These are phyloP conservation scores for Pyrenula aspistea DNA, from an alignment of 495 filamentous ascomycete species.

Conservation along the genomic window DNA sequence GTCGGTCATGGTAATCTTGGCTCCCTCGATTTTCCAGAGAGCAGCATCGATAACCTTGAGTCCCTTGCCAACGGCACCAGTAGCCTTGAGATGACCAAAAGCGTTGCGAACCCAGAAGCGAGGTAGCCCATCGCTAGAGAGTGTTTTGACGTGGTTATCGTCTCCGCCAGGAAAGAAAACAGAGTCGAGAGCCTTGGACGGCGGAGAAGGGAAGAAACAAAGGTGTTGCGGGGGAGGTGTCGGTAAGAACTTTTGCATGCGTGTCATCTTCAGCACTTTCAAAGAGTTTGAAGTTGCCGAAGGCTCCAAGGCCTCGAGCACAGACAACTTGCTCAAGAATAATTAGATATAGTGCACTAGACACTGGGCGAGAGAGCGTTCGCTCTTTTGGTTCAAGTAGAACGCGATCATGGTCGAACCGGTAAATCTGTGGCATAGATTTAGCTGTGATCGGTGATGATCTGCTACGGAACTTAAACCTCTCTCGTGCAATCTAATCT, in stretches of 20 bases:
- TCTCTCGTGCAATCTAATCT: conserved; percentile 68
- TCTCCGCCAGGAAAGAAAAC: conserved; percentile 70
- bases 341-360: no score
- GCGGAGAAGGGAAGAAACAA: conserved; percentile 77
- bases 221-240: conserved; percentile 68
- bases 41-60: conserved; percentile 50
- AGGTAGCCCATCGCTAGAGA: conserved; percentile 63
- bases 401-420: conserved; percentile 81
- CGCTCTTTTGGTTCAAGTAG: no score
- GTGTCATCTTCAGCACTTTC: conserved; percentile 62
- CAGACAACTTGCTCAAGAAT: conserved; percentile 87
- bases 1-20: conserved; percentile 29
- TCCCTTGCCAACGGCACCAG: conserved; percentile 61
- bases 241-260: conserved; percentile 60
- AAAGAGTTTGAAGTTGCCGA: conserved; percentile 68
- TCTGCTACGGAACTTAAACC: no score
- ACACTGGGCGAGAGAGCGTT: no score
- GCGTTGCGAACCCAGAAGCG: conserved; percentile 77
- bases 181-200: conserved; percentile 75
- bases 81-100: conserved; percentile 68
- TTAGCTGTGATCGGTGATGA: no score
- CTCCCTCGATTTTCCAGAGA: conserved; percentile 39
- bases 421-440: no score
- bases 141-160: conserved; percentile 43
- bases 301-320: conserved; percentile 75